phyloP scores from a whole-genome alignment of 2,329 filamentous ascomycete species.

The Ophiocordyceps camponoti-saundersi region DNA sequence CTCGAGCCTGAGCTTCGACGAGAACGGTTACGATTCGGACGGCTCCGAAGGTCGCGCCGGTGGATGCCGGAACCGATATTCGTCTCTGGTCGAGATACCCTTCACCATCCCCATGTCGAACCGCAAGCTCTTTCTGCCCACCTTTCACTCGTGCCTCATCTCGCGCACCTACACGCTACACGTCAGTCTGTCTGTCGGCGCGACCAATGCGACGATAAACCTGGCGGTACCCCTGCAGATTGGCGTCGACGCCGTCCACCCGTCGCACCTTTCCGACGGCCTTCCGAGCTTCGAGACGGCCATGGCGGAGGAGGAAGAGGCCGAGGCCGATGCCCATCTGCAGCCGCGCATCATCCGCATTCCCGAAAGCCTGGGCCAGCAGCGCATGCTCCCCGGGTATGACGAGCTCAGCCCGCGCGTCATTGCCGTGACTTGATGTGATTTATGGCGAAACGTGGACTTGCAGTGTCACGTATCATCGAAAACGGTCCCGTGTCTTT shows the following conservation, averaged over 20 bases:
- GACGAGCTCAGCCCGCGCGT: slow-evolving; percentile 14
- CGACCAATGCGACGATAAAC: slow-evolving; percentile 24
- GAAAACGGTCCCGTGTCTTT: too few species aligned
- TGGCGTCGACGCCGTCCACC: slow-evolving; percentile 21
- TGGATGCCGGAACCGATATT: slow-evolving; percentile 19
- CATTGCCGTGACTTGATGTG: slow-evolving; percentile 9
- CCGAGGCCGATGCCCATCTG: slow-evolving; percentile 25
- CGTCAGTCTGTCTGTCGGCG: slow-evolving; percentile 24
- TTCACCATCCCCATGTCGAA: slow-evolving; percentile 27
- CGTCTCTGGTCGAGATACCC: slow-evolving; percentile 27
- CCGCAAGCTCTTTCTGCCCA: slow-evolving; percentile 35
- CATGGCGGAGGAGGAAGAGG: slow-evolving; percentile 22
- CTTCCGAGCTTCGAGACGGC: slow-evolving; percentile 33
- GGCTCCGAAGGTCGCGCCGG: slow-evolving; percentile 7
- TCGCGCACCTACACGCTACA: slow-evolving; percentile 37
- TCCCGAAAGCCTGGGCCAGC: slow-evolving; percentile 14
- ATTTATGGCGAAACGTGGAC: not conserved
- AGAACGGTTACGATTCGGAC: slow-evolving; percentile 18
- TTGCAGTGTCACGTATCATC: not conserved
- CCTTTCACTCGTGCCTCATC: slow-evolving; percentile 40
- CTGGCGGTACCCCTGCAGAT: slow-evolving; percentile 34
- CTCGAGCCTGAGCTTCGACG: slow-evolving; percentile 21
- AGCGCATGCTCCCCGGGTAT: slow-evolving; percentile 20
- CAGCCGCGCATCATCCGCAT: slow-evolving; percentile 21
- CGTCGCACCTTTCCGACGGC: slow-evolving; percentile 13